Evolutionary conservation across 129 eudicot genomes (phyloP), one percentile per base, ranked within the genome.

Genomic region (Arctium lappa): DNA sequence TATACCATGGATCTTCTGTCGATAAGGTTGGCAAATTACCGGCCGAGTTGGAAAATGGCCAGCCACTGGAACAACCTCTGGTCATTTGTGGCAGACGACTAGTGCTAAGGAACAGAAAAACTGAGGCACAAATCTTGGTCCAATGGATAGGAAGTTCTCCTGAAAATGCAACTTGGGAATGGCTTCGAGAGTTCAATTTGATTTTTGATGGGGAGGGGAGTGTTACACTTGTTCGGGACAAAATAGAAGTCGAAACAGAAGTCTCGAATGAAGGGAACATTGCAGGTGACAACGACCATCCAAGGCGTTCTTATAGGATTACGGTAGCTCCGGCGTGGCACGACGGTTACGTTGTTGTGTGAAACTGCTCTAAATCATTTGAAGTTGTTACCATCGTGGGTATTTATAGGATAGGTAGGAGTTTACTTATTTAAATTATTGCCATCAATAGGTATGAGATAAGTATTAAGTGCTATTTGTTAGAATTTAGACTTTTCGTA

Each of bases 211-310:
- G 12, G 1, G 53, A 38, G 29, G 77, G 27, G 76, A 66, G 22
- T 66, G 34, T 2, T 66, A 66, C 72, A 22, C 72, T 33, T 68
- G 72, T 87, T 86, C 80, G 6, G 94, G 86, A 77, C 90, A 85
- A 31, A 85, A 75, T 9, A 22, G 27, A 22, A 22, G 27, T 22
- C 27, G 27, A 22, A 22, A 22, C 27, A 22, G 27, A 22, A 22
- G 27, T 73, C 80, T 16, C 91, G 82, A 38, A 90, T 33, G 27
- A 22, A 22, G 27, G 27, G 27, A 22, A 22, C 27, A 22, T 22
- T 22, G 27, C 27, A 22, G 27, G 27, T 22, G 27, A 22, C 27
- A 22, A 22, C 27, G 27, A 22, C 27, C 27, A 22, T 22, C 27
- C 27, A 22, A 22, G 27, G 27, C 0, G 27, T 22, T 22, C 27